Percentiles rank a stretch among this genome's conserved stretches.
phyloP scores from a whole-genome alignment of 2,329 filamentous ascomycete species.

The Aspergillus awamori region DNA sequence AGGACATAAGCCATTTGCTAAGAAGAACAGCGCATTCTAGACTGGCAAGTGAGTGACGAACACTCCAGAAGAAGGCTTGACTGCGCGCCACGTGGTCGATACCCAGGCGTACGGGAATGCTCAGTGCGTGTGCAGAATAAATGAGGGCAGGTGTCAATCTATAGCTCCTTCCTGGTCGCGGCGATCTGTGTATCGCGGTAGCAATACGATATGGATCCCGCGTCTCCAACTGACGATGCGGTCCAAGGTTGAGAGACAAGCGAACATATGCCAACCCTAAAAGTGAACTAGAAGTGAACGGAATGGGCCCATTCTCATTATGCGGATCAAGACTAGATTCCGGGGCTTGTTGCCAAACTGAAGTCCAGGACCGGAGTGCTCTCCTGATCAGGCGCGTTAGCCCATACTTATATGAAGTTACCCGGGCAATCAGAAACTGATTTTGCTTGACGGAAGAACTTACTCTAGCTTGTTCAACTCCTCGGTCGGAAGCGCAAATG shows the following conservation, averaged over 20 bases:
- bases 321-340: conserved; percentile 40
- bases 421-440: neutral
- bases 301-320: conserved; percentile 38
- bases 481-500: conserved; percentile 35
- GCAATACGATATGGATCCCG: conserved; percentile 66
- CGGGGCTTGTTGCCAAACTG: conserved; percentile 40
- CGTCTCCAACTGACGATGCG: conserved; percentile 65
- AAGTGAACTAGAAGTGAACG: conserved; percentile 38
- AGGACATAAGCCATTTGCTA: conserved; percentile 48
- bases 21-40: conserved; percentile 46
- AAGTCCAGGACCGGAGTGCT: conserved; percentile 40
- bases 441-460: conserved; percentile 12
- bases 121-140: conserved; percentile 69
- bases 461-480: conserved; percentile 40
- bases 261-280: conserved; percentile 38
- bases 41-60: conserved; percentile 39
- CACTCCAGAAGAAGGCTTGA: conserved; percentile 44
- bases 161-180: conserved; percentile 60
- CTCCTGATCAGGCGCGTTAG: conserved; percentile 23
- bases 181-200: conserved; percentile 61
- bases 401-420: neutral
- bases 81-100: conserved; percentile 42
- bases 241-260: conserved; percentile 54
- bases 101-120: conserved; percentile 51
- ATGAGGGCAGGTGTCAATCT: conserved; percentile 66